Percentiles rank a stretch among this genome's conserved stretches.
phyloP scores from a whole-genome alignment of 2,329 filamentous ascomycete species.

The Fusarium pseudocircinatum region DNA sequence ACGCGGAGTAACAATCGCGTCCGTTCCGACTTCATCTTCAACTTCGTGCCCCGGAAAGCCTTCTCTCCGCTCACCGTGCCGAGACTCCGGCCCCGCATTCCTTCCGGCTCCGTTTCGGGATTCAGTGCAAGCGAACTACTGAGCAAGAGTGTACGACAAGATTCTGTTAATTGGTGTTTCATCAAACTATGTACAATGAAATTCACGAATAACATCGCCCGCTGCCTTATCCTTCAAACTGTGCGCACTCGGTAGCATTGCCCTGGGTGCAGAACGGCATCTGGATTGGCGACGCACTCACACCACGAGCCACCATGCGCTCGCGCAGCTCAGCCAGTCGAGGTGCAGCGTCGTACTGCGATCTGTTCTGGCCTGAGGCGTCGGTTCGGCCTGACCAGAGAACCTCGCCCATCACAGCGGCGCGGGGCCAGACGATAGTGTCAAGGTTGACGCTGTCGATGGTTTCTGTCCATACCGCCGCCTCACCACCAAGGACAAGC shows the following conservation, averaged over 20 bases:
- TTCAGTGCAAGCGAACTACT: not conserved
- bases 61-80: conserved; percentile 5
- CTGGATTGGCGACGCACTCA: conserved; percentile 71
- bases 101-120: not conserved
- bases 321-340: conserved; percentile 80
- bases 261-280: conserved; percentile 63
- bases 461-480: conserved; percentile 85
- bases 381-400: conserved; percentile 81
- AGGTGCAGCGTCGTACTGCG: conserved; percentile 74
- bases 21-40: not conserved
- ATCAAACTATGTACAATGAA: conserved; percentile 11
- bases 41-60: not conserved
- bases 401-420: conserved; percentile 78
- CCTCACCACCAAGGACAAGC: conserved; percentile 82
- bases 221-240: conserved; percentile 14
- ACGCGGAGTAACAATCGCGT: not conserved
- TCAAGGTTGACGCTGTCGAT: conserved; percentile 80
- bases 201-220: not conserved
- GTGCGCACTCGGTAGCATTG: conserved; percentile 41
- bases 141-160: not conserved
- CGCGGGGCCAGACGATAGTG: conserved; percentile 79
- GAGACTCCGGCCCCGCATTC: conserved; percentile 30
- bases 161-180: not conserved
- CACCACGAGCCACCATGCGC: conserved; percentile 74
- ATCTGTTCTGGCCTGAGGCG: conserved; percentile 72